Conservation (phyloP, 805 yeast genomes). For the Brettanomyces anomalus region DNA sequence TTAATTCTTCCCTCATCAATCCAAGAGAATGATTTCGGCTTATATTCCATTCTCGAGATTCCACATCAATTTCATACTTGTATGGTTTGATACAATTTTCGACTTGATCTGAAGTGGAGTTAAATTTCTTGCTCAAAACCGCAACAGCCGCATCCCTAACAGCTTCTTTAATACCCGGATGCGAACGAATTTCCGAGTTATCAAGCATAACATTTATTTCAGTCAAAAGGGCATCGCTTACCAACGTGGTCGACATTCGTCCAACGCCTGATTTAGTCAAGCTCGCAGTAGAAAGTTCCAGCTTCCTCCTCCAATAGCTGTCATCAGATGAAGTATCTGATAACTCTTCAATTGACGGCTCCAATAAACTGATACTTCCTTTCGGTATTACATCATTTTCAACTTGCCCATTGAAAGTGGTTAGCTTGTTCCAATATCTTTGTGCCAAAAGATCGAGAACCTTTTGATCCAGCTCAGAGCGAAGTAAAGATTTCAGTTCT, state of each 20-base stretch:
- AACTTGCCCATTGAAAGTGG: conserved; percentile 12
- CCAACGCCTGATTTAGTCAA: conserved; percentile 93
- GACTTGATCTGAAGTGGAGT: conserved; percentile 94
- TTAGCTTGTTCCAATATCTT: conserved; percentile 81
- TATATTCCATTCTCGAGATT: conserved; percentile 85
- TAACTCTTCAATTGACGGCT: conserved; percentile 47
- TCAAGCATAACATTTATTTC: conserved; percentile 71
- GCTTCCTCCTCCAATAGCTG: conserved; percentile 76
- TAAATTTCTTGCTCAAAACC: conserved; percentile 70
- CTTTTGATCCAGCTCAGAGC: conserved; percentile 81
- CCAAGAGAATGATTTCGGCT: conserved; percentile 72
- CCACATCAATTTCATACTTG: conserved; percentile 94
- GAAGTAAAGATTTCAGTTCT: conserved; percentile 69
- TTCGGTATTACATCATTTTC: conserved; percentile 2
- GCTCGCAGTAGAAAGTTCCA: conserved; percentile 76
- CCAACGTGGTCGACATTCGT: conserved; percentile 71
- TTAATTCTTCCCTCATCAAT: conserved; percentile 73
- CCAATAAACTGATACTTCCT: conserved; percentile 18
- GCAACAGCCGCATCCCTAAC: conserved; percentile 78
- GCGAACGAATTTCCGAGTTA: conserved; percentile 68
- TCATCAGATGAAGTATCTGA: conserved; percentile 55
- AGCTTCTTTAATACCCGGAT: conserved; percentile 76
- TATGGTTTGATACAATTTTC: conserved; percentile 97
- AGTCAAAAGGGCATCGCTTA: conserved; percentile 69
- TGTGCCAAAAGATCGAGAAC: conserved; percentile 82